Evolutionary conservation across 2,329 filamentous ascomycete genomes (phyloP).

Genomic region (Nigrospora oryzae): DNA sequence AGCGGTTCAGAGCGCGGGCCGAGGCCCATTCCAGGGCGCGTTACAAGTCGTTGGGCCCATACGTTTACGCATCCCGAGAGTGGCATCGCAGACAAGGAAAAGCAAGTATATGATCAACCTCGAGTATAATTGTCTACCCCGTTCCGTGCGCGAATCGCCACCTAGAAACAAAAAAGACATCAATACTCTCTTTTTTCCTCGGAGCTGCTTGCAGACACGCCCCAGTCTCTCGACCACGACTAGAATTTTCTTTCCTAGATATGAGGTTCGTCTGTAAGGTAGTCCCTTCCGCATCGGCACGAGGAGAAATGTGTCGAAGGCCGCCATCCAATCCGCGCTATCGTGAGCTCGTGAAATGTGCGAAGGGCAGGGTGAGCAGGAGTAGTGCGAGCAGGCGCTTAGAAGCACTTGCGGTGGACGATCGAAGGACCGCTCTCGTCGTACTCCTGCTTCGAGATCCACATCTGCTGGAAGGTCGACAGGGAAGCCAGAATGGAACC

Average conservation of each 20-base stretch:
- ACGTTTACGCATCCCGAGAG: constrained; percentile 16
- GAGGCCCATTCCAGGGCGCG: too few relatives aligned
- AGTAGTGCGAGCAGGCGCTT: constrained; percentile 39
- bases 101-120: constrained; percentile 51
- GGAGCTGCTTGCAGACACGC: constrained; percentile 30
- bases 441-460: constrained; percentile 99
- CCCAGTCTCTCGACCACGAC: constrained; percentile 44
- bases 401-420: constrained; percentile 99
- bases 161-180: constrained; percentile 39
- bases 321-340: constrained; percentile 36
- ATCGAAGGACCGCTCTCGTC: constrained; percentile 99
- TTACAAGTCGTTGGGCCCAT: constrained; percentile 6
- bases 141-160: constrained; percentile 39
- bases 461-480: constrained; percentile 99
- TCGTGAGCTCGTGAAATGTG: constrained; percentile 26
- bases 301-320: constrained; percentile 28
- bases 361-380: constrained; percentile 29
- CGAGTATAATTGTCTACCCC: constrained; percentile 39
- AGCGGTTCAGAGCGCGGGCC: too few relatives aligned
- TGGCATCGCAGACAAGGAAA: constrained; percentile 30
- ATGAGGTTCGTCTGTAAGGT: constrained; percentile 36
- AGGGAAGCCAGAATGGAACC: constrained; percentile 99
- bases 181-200: constrained; percentile 34
- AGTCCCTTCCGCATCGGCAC: constrained; percentile 36
- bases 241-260: constrained; percentile 48